Percentiles rank a stretch among this genome's conserved stretches.
Evolutionary conservation across 78 protist species (phyloP).

Genomic region (Reticulomyxa filosa): DNA sequence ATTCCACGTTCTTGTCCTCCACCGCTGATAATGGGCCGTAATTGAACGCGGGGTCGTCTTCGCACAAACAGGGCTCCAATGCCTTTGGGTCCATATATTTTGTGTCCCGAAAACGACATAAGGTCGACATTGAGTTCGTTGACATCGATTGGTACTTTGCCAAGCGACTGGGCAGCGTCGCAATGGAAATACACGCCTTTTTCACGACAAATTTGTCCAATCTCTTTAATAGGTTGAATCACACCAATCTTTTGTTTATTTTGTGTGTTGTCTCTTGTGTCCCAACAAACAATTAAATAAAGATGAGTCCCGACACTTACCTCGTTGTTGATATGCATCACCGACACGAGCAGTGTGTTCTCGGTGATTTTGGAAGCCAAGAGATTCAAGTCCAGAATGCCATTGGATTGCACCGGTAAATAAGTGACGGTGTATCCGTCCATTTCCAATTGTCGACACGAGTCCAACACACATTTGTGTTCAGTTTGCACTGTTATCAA

Average conservation of each 20-base stretch:
- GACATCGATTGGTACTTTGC: slow-evolving; percentile 89
- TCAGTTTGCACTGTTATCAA: slow-evolving; percentile 62
- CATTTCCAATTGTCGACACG: slow-evolving; percentile 67
- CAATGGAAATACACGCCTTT: slow-evolving; percentile 55
- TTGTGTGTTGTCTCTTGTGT: too few species aligned
- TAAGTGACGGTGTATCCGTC: slow-evolving; percentile 39
- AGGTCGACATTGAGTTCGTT: slow-evolving; percentile 54
- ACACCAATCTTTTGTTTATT: not conserved
- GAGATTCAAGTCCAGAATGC: not conserved
- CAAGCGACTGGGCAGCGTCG: slow-evolving; percentile 91
- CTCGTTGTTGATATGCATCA: slow-evolving; percentile 95
- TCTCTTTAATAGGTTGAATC: slow-evolving; percentile 68
- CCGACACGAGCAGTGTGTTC: slow-evolving; percentile 72
- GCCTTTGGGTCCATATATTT: slow-evolving; percentile 58
- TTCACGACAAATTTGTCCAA: slow-evolving; percentile 62
- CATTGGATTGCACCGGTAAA: not conserved
- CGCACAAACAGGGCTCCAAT: slow-evolving; percentile 90
- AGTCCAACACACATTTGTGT: slow-evolving; percentile 60
- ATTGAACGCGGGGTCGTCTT: slow-evolving; percentile 53
- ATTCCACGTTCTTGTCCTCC: slow-evolving; percentile 94
- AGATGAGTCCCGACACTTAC: too few species aligned
- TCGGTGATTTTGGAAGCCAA: too few species aligned
- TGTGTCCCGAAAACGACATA: slow-evolving; percentile 82
- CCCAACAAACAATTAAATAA: too few species aligned
- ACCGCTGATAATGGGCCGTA: slow-evolving; percentile 59